Evolutionary conservation across 176 grass and related monocot species (phyloP).

Genomic region (Saccharum officinarum): DNA sequence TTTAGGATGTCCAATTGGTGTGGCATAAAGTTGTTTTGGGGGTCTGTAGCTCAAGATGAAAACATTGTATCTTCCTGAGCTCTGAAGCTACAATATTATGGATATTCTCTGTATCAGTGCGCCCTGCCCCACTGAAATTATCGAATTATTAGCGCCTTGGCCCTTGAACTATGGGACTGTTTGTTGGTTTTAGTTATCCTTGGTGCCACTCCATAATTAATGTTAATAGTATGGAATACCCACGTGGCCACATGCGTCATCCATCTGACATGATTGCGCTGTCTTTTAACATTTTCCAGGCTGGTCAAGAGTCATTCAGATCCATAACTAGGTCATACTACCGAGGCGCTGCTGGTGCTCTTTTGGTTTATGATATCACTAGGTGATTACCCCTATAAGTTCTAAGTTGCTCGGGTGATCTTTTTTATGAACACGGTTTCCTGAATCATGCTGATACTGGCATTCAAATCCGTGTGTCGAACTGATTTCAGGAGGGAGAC

Average conservation of each 20-base stretch:
- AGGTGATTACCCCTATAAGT: constrained; percentile 19
- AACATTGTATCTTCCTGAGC: too few species aligned
- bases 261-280: background rate
- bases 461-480: background rate
- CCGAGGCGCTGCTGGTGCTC: constrained; percentile 76
- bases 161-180: background rate
- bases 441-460: background rate
- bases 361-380: constrained; percentile 74
- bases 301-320: constrained; percentile 82
- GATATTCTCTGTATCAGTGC: background rate
- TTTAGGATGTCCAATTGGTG: background rate
- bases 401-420: background rate
- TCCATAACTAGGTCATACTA: constrained; percentile 85
- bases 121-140: background rate
- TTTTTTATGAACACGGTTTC: background rate
- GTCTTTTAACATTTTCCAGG: constrained; percentile 36
- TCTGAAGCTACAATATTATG: background rate
- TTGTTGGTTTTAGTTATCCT: background rate
- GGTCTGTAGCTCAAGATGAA: background rate
- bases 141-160: background rate
- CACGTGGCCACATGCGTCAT: background rate
- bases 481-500: constrained; percentile 63
- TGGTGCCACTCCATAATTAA: background rate
- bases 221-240: background rate
- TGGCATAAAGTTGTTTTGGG: background rate